phyloP scores from a whole-genome alignment of 495 filamentous ascomycete species.

The Penicillium pulvis region DNA sequence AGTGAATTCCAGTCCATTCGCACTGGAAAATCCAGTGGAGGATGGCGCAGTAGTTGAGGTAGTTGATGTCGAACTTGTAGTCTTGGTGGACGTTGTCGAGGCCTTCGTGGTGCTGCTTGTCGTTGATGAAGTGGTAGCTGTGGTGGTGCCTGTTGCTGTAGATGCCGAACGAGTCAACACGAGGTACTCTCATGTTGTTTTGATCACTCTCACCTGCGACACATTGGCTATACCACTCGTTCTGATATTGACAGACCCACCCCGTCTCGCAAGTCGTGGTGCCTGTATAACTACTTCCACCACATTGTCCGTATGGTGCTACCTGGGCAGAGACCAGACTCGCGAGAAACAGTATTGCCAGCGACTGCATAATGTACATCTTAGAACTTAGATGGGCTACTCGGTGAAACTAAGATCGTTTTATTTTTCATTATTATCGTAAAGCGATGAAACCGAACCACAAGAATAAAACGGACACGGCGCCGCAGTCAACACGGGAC shows the following conservation, averaged over 20 bases:
- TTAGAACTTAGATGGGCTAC: not conserved
- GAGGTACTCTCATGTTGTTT: not conserved
- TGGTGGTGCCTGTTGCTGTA: not conserved
- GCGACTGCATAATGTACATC: conserved; percentile 5
- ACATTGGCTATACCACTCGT: conserved; percentile 44
- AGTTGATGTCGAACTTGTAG: conserved; percentile 3
- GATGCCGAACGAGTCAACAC: not conserved
- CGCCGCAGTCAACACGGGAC: conserved; percentile 5
- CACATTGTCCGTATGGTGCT: conserved; percentile 39
- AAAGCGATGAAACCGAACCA: not conserved
- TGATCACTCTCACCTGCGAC: conserved; percentile 20
- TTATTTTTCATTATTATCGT: not conserved
- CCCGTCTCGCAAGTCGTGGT: conserved; percentile 32
- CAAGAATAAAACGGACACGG: conserved; percentile 7
- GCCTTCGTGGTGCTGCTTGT: conserved; percentile 6
- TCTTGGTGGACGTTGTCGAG: conserved; percentile 16
- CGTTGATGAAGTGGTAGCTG: not conserved
- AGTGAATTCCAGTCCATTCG: conserved; percentile 57
- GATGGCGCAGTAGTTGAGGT: conserved; percentile 13
- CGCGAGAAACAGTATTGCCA: conserved; percentile 19
- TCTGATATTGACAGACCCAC: conserved; percentile 34
- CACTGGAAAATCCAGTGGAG: conserved; percentile 46
- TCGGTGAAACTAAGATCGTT: not conserved
- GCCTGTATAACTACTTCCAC: conserved; percentile 32
- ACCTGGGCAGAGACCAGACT: conserved; percentile 29